These are phyloP conservation scores for Chaetomium strumarium DNA, from an alignment of 2,329 filamentous ascomycete genomes.

Conservation along the genomic window DNA sequence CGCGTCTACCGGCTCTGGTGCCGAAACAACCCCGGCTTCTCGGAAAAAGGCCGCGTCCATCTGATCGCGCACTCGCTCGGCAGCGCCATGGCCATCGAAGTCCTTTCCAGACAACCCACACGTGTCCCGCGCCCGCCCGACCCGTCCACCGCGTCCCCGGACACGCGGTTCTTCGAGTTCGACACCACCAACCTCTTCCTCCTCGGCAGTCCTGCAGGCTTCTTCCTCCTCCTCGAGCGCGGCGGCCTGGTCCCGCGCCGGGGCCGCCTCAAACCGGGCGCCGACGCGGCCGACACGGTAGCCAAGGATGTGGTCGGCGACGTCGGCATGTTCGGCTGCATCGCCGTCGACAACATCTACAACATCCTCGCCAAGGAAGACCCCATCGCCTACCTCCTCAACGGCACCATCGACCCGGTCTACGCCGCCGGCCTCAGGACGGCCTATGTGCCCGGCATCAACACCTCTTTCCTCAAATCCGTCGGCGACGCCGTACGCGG, in stretches of 20 bases:
- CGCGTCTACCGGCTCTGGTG: constrained; percentile 96
- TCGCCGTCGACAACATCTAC: constrained; percentile 94
- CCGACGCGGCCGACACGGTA: constrained; percentile 55
- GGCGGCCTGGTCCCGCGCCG: constrained; percentile 66
- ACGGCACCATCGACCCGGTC: constrained; percentile 76
- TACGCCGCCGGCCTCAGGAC: constrained; percentile 73
- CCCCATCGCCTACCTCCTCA: constrained; percentile 85
- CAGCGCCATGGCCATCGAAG: constrained; percentile 89
- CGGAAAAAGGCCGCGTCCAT: constrained; percentile 76
- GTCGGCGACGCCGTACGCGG: constrained; percentile 54
- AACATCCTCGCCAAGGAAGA: constrained; percentile 71
- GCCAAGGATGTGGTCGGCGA: constrained; percentile 65
- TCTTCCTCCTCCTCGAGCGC: constrained; percentile 84
- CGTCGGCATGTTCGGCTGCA: constrained; percentile 74
- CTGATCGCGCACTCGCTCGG: constrained; percentile 90
- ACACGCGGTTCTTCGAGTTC: constrained; percentile 72
- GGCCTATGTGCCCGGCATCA: constrained; percentile 71
- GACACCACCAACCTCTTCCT: constrained; percentile 86
- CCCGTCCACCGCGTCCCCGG: constrained; percentile 34
- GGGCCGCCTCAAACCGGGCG: constrained; percentile 69
- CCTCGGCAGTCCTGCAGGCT: constrained; percentile 82
- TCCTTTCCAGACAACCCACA: constrained; percentile 85
- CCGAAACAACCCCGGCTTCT: constrained; percentile 82
- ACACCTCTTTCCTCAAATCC: constrained; percentile 58
- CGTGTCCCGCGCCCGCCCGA: constrained; percentile 47